Conservation (phyloP, 495 filamentous ascomycete species). For the Penicillium riverlandense region DNA sequence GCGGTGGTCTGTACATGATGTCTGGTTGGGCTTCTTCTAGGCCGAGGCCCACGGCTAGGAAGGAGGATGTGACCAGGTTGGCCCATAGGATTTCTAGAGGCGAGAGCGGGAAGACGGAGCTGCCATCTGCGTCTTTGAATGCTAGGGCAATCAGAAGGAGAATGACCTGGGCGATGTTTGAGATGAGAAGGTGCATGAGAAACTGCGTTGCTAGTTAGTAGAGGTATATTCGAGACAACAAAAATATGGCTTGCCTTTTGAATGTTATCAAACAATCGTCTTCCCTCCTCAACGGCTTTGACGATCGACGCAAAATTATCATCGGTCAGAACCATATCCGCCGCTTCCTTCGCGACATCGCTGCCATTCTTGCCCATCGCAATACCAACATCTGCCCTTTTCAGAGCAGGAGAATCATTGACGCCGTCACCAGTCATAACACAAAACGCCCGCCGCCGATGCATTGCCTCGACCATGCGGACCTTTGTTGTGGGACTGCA, state of each 20-base stretch:
- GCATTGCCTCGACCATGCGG: constrained; percentile 61
- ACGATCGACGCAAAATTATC: constrained; percentile 73
- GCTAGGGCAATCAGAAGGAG: constrained; percentile 54
- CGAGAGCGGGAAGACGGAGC: constrained; percentile 58
- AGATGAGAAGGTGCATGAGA: constrained; percentile 53
- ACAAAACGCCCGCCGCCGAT: constrained; percentile 70
- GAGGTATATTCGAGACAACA: no score
- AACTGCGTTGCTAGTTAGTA: constrained; percentile 19
- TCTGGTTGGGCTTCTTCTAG: constrained; percentile 53
- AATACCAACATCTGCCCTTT: constrained; percentile 75
- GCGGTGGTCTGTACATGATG: constrained; percentile 54
- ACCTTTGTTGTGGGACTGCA: constrained; percentile 62
- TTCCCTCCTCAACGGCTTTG: constrained; percentile 56
- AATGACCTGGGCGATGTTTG: constrained; percentile 58
- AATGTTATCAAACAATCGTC: constrained; percentile 60
- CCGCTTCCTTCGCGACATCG: constrained; percentile 69
- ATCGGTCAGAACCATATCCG: constrained; percentile 64
- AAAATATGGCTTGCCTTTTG: constrained; percentile 32
- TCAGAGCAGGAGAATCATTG: constrained; percentile 84
- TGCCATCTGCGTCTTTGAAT: constrained; percentile 48
- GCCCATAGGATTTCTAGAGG: constrained; percentile 62
- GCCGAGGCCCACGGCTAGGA: constrained; percentile 61
- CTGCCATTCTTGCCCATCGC: constrained; percentile 76
- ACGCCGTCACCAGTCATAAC: constrained; percentile 94
- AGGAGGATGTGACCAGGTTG: constrained; percentile 57